Base-by-base conservation (phyloP, 345 rosid species). In the Eucalyptus pauciflora region DNA sequence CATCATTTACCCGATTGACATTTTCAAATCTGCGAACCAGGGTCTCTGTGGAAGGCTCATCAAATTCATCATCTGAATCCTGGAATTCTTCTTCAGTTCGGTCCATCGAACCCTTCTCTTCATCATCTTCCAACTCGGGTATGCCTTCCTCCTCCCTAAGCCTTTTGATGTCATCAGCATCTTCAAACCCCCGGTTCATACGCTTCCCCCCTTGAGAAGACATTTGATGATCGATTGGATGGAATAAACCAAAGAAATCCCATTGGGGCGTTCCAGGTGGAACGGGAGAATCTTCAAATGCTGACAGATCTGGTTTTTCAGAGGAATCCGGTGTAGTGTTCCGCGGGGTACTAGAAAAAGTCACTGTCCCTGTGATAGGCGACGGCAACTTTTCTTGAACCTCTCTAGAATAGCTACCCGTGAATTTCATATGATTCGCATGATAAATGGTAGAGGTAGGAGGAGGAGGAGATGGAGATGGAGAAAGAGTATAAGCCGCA, bases 11-110 rank as follows among this genome's bases (percentile, higher is more conserved):
- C 93, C 97, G 92, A 86, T 96, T 96, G 89, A 94, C 91, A 91
- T 98, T 98, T 89, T 97, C 96, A 90, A 96, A 98, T 87, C 95
- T 96, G 90, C 96, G 94, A 88, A 98, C 98, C 14, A 97, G 93
- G 64, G 96, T 92, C 90, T 94, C 97, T 7, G 94, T 79, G 7
- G 97, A 90, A 62, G 99, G 96, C 86, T 98, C 99, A 87, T 96
- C 97, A 86, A 97, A 96, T 91, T 94, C 99, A 90, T 97, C 98
- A 87, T 94, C 99, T 2, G 98, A 97, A 93, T 90, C 96, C 85
- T 88, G 93, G 86, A 95, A 94, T 87, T 92, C 95, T 85, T 92
- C 95, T 91, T 92, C 96, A 86, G 90, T 92, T 90, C 86, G 97
- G 92, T 86, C 92, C 91, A 91, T 92, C 87, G 96, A 94, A 92